Evolutionary conservation across 441 rosid species (phyloP).

Genomic region (Populus trichocarpa): DNA sequence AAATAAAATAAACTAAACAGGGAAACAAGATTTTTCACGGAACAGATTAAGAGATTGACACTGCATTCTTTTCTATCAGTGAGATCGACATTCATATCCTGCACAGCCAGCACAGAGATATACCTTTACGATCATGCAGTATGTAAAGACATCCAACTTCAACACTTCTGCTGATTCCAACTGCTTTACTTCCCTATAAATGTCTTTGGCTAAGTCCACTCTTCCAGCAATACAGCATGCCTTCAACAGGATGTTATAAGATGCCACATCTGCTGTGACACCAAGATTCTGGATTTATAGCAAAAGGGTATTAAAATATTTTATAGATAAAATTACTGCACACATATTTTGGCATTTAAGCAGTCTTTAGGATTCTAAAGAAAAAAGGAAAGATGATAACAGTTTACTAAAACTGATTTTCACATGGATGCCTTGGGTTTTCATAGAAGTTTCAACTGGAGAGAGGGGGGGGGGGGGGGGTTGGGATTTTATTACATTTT

Average conservation of each 20-base stretch:
- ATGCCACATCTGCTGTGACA: constrained; percentile 64
- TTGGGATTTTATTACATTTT: background rate
- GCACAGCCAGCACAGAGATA: constrained; percentile 18
- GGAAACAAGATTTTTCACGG: background rate
- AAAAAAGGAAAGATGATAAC: background rate
- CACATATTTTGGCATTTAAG: constrained; percentile 4
- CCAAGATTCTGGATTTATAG: constrained; percentile 56
- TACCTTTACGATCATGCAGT: constrained; percentile 93
- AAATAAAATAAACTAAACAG: background rate
- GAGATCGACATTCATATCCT: constrained; percentile 2
- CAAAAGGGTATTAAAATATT: constrained; percentile 13
- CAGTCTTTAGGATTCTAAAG: background rate
- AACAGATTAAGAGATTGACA: background rate
- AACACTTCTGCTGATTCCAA: constrained; percentile 59
- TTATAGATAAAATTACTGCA: background rate
- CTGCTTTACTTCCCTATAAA: constrained; percentile 68
- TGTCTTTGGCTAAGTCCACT: constrained; percentile 82
- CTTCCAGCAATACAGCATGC: constrained; percentile 84
- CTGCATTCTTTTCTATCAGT: background rate
- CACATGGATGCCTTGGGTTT: background rate
- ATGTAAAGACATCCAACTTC: constrained; percentile 84
- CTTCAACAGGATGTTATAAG: constrained; percentile 90
- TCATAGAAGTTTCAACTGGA: background rate
- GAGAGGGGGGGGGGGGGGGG: no score
- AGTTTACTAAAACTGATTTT: background rate